phyloP scores from a whole-genome alignment of 2,329 filamentous ascomycete species.

The Claviceps africana region DNA sequence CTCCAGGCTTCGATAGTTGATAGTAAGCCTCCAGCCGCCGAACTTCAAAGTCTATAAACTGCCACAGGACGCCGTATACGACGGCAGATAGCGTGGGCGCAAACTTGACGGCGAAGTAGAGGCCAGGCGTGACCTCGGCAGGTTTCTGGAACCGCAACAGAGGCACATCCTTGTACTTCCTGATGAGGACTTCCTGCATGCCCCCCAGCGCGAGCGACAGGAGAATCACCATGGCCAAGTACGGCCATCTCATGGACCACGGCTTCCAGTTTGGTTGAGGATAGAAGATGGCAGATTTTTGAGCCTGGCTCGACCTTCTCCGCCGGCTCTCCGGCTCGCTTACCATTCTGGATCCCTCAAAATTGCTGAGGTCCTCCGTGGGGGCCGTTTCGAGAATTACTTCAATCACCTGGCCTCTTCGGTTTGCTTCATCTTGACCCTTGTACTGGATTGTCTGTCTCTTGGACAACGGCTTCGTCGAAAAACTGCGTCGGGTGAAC shows the following conservation, averaged over 20 bases:
- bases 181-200: slow-evolving; percentile 41
- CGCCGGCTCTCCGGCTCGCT: slow-evolving; percentile 19
- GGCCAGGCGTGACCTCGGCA: slow-evolving; percentile 31
- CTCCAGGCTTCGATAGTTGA: slow-evolving; percentile 45
- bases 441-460: slow-evolving; percentile 31
- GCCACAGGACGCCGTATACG: slow-evolving; percentile 50
- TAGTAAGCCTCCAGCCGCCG: slow-evolving; percentile 54
- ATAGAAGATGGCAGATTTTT: slow-evolving; percentile 37
- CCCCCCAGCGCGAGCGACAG: slow-evolving; percentile 39
- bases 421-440: slow-evolving; percentile 45
- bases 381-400: slow-evolving; percentile 34
- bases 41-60: slow-evolving; percentile 52
- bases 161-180: slow-evolving; percentile 28
- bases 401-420: slow-evolving; percentile 44
- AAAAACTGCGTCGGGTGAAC: slow-evolving; percentile 23
- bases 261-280: slow-evolving; percentile 55
- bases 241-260: slow-evolving; percentile 49
- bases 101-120: slow-evolving; percentile 52
- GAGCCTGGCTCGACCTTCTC: slow-evolving; percentile 23
- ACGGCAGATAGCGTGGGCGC: slow-evolving; percentile 47
- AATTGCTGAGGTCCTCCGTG: slow-evolving; percentile 34
- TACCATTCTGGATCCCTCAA: slow-evolving; percentile 28
- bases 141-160: slow-evolving; percentile 37
- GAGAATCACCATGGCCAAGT: slow-evolving; percentile 37
- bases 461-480: slow-evolving; percentile 14